Evolutionary conservation across 2,329 filamentous ascomycete genomes (phyloP).

Genomic region (Thielaviopsis cerberus): DNA sequence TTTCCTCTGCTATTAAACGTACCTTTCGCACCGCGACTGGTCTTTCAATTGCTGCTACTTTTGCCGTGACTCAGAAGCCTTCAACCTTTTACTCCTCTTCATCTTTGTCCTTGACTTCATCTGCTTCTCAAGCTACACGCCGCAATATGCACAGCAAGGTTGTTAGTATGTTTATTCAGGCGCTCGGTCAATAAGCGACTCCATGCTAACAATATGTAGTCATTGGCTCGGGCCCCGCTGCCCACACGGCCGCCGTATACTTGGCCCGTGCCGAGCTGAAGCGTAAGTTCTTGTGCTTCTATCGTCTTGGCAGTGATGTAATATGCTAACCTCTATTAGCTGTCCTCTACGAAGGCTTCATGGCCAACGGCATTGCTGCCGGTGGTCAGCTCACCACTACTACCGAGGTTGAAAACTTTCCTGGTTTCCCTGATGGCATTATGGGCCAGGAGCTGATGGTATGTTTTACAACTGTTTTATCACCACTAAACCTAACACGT

Average conservation of each 20-base stretch:
- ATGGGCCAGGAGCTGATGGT: constrained; percentile 78
- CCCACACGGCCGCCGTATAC: constrained; percentile 94
- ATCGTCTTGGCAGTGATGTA: neutral
- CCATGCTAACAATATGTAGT: constrained; percentile 23
- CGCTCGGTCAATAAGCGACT: neutral
- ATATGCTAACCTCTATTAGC: constrained; percentile 24
- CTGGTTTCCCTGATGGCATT: constrained; percentile 79
- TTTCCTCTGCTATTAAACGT: constrained; percentile 64
- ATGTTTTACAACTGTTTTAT: constrained; percentile 14
- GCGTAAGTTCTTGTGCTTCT: constrained; percentile 30
- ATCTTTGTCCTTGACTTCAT: neutral
- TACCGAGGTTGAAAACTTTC: constrained; percentile 96
- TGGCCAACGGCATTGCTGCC: constrained; percentile 89
- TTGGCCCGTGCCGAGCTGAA: constrained; percentile 85
- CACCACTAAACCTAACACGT: neutral
- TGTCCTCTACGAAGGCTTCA: constrained; percentile 91
- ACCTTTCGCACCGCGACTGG: constrained; percentile 57
- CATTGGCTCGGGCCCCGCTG: constrained; percentile 87
- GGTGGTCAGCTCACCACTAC: constrained; percentile 96
- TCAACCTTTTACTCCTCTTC: neutral
- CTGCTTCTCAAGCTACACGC: neutral
- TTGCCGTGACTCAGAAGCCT: constrained; percentile 21
- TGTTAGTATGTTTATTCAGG: constrained; percentile 45
- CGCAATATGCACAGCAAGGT: constrained; percentile 72
- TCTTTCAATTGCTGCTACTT: constrained; percentile 52